Base-by-base conservation (phyloP, 2,329 filamentous ascomycete species). In the Monascus ruber region DNA sequence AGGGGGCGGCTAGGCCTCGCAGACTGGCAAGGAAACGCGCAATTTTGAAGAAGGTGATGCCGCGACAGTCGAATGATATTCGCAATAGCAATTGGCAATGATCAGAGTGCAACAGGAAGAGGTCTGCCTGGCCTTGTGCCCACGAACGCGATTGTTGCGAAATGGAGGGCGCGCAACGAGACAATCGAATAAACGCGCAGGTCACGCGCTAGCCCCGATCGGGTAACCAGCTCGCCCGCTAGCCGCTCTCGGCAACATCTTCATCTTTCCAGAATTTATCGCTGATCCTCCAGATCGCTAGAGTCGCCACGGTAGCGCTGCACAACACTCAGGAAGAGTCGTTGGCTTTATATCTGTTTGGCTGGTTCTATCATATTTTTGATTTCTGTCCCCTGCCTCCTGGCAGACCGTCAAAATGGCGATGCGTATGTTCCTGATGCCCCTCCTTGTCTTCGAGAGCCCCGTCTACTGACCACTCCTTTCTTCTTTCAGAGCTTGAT, bases 351-450 rank as follows among this genome's bases (percentile, higher is more conserved):
- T 41, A 33, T 37, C 36, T 35, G 46, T 36, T 35, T 33, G 17
- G 17, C 17, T 17, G 17, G 17, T 17, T 17, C 17, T 17, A 17
- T 17, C 38, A 24, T 44, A 35, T 41, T 45, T 42, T 42, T 37
- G 35, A 31, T 33, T 42, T 44, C 40, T 39, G 34, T 24, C 33
- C 43, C 38, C 52, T 57, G 52, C 55, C 56, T 39, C 43, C 48
- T 52, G 59, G 56, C 55, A 56, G 49, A 53, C 43, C 52, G 54
- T 61, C 56, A 65, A 60, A 35, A 69, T 69, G 65, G 64, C 65
- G 44, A 69, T 69, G 65, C 63, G 65, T 69, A 61, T 48, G 65
- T 57, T 42, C 39, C 47, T 41, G 42, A 48, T 62, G 50, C 59
- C 61, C 62, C 62, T 65, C 61, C 58, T 46, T 52, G 33, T 34